Evolutionary conservation across 2,329 filamentous ascomycete species (phyloP).

Genomic region (Teratosphaeria gauchensis): DNA sequence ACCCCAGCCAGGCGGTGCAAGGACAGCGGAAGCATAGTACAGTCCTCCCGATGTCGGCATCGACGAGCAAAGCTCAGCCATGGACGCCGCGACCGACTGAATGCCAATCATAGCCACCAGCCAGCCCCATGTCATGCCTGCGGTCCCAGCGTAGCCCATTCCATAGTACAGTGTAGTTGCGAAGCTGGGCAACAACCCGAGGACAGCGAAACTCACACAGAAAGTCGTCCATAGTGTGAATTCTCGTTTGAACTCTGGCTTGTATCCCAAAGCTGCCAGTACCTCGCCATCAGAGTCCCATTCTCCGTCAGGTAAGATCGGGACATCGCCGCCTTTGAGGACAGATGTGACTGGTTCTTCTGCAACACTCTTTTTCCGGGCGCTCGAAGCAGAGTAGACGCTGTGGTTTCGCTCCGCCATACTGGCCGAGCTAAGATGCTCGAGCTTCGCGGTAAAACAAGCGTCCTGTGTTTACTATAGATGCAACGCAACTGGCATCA

Average conservation of each 20-base stretch:
- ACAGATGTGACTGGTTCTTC: conserved; percentile 46
- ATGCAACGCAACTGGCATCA: background rate
- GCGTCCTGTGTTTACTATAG: background rate
- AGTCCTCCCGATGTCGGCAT: conserved; percentile 50
- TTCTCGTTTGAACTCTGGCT: conserved; percentile 49
- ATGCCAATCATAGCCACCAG: conserved; percentile 63
- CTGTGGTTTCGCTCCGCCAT: conserved; percentile 9
- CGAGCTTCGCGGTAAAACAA: background rate
- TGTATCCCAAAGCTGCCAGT: conserved; percentile 53
- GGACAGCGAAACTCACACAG: conserved; percentile 63
- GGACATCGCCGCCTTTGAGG: conserved; percentile 39
- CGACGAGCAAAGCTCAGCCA: conserved; percentile 58
- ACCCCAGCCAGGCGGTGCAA: conserved; percentile 52
- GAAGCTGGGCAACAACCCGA: conserved; percentile 62
- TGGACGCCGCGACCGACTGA: conserved; percentile 55
- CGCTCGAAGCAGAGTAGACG: background rate
- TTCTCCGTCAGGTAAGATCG: conserved; percentile 33
- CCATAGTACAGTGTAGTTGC: conserved; percentile 64
- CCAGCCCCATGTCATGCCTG: conserved; percentile 61
- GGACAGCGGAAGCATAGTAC: conserved; percentile 64
- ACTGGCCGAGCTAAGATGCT: background rate
- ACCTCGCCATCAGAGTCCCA: conserved; percentile 50
- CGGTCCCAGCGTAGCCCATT: conserved; percentile 34
- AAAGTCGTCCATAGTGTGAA: conserved; percentile 67
- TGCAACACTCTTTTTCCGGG: conserved; percentile 28